Percentiles rank a stretch among this genome's conserved stretches.
Conservation (phyloP, 2,329 filamentous ascomycete species). For the Colletotrichum orbiculare region DNA sequence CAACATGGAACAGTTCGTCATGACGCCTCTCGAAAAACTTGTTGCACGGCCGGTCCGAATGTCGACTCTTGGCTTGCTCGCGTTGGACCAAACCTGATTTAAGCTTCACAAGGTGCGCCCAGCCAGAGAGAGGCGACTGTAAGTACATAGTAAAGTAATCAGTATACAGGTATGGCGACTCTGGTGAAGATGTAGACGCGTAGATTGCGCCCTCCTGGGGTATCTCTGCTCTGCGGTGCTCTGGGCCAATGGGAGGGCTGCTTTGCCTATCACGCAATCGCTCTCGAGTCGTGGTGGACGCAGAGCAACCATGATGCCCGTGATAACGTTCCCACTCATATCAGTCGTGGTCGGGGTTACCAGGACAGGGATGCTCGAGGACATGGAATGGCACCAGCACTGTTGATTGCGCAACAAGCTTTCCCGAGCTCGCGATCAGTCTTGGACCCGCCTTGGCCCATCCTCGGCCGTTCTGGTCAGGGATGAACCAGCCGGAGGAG, state of each 20-base stretch:
- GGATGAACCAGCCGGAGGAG: neutral
- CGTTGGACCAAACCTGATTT: neutral
- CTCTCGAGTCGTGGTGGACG: neutral
- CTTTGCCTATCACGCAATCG: constrained; percentile 7
- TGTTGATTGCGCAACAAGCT: constrained; percentile 31
- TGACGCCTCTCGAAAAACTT: neutral
- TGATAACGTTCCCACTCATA: neutral
- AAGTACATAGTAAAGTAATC: neutral
- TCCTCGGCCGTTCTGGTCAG: constrained; percentile 17
- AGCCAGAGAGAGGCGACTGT: neutral
- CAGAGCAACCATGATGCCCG: neutral
- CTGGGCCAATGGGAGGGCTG: neutral
- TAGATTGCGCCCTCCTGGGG: neutral
- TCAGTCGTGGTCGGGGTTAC: neutral
- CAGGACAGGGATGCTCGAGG: neutral
- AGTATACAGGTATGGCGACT: neutral
- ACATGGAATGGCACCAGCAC: constrained; percentile 1
- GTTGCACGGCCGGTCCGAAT: constrained; percentile 13
- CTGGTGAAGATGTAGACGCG: neutral
- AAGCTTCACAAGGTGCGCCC: neutral
- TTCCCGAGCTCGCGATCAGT: constrained; percentile 30
- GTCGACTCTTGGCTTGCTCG: constrained; percentile 1
- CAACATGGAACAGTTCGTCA: constrained; percentile 4
- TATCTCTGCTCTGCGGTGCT: neutral
- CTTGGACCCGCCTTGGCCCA: constrained; percentile 28